Evolutionary conservation across 768 basidiomycete genomes (phyloP).

Genomic region (Gelatoporia subvermispora): DNA sequence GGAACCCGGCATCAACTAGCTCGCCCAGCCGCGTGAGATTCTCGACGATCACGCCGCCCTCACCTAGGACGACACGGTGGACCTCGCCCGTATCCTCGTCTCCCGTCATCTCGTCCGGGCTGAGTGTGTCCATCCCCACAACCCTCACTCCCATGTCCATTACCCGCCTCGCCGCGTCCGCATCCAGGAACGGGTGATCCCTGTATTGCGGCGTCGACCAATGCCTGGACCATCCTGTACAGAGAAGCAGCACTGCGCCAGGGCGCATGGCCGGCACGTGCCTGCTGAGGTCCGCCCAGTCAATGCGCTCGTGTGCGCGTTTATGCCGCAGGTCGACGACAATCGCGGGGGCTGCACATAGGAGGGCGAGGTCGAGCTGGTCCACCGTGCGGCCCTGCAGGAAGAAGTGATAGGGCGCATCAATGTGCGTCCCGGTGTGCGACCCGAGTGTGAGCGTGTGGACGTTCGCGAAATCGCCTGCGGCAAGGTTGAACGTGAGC

Average conservation of each 20-base stretch:
- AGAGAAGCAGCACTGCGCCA: slow-evolving; percentile 48
- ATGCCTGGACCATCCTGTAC: slow-evolving; percentile 63
- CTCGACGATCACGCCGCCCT: slow-evolving; percentile 63
- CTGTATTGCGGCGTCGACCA: slow-evolving; percentile 49
- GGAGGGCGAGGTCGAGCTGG: slow-evolving; percentile 46
- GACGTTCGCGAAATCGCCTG: slow-evolving; percentile 45
- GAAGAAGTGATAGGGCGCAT: slow-evolving; percentile 73
- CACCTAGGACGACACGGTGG: slow-evolving; percentile 58
- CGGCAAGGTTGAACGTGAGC: slow-evolving; percentile 33
- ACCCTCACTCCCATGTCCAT: slow-evolving; percentile 48
- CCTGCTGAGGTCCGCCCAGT: slow-evolving; percentile 46
- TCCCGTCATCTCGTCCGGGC: slow-evolving; percentile 49
- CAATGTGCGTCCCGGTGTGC: slow-evolving; percentile 78
- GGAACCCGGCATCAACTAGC: slow-evolving; percentile 24
- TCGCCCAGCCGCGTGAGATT: slow-evolving; percentile 55
- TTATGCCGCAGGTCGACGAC: slow-evolving; percentile 51
- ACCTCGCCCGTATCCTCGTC: slow-evolving; percentile 31
- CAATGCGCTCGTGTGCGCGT: slow-evolving; percentile 41
- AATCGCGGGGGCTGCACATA: slow-evolving; percentile 48
- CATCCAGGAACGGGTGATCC: slow-evolving; percentile 60
- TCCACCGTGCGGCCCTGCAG: slow-evolving; percentile 51
- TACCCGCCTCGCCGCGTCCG: slow-evolving; percentile 47
- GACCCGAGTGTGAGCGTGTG: slow-evolving; percentile 53
- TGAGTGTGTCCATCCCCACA: slow-evolving; percentile 61
- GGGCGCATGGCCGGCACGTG: slow-evolving; percentile 32